phyloP scores from a whole-genome alignment of 2,329 filamentous ascomycete species.

The Xylaria multiplex region DNA sequence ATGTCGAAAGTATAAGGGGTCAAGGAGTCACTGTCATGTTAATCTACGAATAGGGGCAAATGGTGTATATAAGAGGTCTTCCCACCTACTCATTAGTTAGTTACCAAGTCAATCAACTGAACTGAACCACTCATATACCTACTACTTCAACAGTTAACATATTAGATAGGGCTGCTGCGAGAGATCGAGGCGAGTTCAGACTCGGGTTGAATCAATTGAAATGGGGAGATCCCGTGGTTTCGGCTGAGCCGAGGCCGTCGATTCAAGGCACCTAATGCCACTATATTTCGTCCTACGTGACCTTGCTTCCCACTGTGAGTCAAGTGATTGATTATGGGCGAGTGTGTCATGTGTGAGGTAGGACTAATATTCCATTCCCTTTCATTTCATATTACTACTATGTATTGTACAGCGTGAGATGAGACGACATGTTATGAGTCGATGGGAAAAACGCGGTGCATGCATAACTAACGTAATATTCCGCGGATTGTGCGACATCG shows the following conservation, averaged over 20 bases:
- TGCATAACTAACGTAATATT: conserved; percentile 4
- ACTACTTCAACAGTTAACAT: no score
- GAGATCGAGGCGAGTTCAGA: neutral
- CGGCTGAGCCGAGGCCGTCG: neutral
- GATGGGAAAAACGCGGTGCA: neutral
- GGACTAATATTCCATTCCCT: neutral
- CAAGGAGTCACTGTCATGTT: no score
- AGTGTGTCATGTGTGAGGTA: neutral
- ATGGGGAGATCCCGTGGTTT: neutral
- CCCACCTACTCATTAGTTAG: no score
- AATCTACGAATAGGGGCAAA: no score
- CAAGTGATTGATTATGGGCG: neutral
- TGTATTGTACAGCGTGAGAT: no score
- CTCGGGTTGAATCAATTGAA: neutral
- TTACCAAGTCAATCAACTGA: no score
- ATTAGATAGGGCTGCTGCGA: no score
- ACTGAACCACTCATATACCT: no score
- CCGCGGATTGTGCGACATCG: neutral
- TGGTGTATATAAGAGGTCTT: no score
- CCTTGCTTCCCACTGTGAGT: neutral
- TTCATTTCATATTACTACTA: neutral
- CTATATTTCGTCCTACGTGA: no score
- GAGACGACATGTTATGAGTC: neutral
- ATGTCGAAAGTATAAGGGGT: no score
- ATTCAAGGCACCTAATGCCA: neutral